Evolutionary conservation across 257 asterid genomes (phyloP).

Genomic region (Nicotiana tabacum): DNA sequence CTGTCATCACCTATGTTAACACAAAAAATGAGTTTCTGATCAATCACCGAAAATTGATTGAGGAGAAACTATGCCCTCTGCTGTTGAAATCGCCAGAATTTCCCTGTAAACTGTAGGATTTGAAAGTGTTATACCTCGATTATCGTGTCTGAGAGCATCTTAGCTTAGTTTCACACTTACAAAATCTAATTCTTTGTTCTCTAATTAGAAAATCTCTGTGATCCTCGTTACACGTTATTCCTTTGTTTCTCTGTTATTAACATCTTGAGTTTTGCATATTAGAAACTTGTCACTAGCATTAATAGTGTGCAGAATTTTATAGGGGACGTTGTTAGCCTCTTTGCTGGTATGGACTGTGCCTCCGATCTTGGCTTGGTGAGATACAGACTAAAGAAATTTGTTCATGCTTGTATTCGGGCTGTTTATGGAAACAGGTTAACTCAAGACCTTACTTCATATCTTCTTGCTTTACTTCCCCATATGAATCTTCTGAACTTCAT

Average conservation of each 20-base stretch:
- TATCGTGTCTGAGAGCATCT: too few species aligned
- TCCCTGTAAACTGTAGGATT: too few species aligned
- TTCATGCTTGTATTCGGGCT: slow-evolving; percentile 64
- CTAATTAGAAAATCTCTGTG: neutral
- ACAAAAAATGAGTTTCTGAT: too few species aligned
- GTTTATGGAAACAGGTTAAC: slow-evolving; percentile 75
- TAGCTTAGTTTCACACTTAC: too few species aligned
- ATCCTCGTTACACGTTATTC: neutral
- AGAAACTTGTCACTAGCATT: neutral
- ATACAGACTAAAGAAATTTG: slow-evolving; percentile 67
- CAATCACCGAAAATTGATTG: too few species aligned
- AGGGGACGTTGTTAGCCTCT: slow-evolving; percentile 58
- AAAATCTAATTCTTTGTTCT: neutral
- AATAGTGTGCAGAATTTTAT: slow-evolving; percentile 9
- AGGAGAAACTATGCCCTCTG: too few species aligned
- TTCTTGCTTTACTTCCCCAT: neutral
- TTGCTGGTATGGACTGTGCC: slow-evolving; percentile 54
- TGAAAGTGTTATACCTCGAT: too few species aligned
- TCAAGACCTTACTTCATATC: neutral
- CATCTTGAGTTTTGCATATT: neutral
- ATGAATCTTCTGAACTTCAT: neutral
- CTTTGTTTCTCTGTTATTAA: neutral
- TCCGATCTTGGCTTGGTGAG: slow-evolving; percentile 58
- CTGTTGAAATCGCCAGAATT: too few species aligned
- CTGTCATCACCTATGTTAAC: too few species aligned